These are phyloP conservation scores for Suillus subluteus DNA, from an alignment of 768 basidiomycete genomes.

Conservation along the genomic window DNA sequence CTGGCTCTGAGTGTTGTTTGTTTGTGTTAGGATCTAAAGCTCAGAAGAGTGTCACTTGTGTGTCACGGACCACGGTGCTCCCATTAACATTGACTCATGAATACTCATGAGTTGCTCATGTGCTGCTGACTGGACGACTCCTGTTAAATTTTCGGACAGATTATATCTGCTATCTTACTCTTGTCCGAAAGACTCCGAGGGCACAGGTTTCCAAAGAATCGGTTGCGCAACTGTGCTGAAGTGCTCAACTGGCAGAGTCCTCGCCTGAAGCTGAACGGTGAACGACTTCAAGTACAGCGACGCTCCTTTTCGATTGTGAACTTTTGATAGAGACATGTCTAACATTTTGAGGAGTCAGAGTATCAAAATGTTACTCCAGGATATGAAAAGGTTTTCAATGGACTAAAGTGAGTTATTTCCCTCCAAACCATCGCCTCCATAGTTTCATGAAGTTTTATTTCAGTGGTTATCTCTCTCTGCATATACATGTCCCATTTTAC, in stretches of 20 bases:
- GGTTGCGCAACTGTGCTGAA: constrained; percentile 66
- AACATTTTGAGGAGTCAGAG: constrained; percentile 34
- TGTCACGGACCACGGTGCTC: not conserved
- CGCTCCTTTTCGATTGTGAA: constrained; percentile 81
- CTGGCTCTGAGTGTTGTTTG: not conserved
- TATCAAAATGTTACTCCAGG: constrained; percentile 81
- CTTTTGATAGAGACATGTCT: constrained; percentile 30
- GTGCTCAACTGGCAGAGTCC: constrained; percentile 46
- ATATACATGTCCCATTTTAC: constrained; percentile 76
- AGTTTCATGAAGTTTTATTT: not conserved
- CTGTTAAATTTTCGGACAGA: constrained; percentile 12
- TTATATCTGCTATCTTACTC: constrained; percentile 26
- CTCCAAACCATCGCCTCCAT: not conserved
- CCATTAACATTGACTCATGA: no score
- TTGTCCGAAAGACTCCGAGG: constrained; percentile 54
- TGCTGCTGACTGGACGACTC: constrained; percentile 1
- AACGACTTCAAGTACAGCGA: constrained; percentile 95
- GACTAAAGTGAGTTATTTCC: constrained; percentile 70
- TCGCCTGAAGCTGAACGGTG: constrained; percentile 93
- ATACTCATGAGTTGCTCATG: not conserved
- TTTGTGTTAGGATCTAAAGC: constrained; percentile 6
- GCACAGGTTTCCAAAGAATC: constrained; percentile 49
- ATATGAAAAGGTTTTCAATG: constrained; percentile 99
- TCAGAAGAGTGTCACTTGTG: not conserved
- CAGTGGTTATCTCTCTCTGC: constrained; percentile 78